Percentiles rank a stretch among this genome's conserved stretches.
Evolutionary conservation across 768 basidiomycete species (phyloP).

Genomic region (Cystobasidium tubakii): DNA sequence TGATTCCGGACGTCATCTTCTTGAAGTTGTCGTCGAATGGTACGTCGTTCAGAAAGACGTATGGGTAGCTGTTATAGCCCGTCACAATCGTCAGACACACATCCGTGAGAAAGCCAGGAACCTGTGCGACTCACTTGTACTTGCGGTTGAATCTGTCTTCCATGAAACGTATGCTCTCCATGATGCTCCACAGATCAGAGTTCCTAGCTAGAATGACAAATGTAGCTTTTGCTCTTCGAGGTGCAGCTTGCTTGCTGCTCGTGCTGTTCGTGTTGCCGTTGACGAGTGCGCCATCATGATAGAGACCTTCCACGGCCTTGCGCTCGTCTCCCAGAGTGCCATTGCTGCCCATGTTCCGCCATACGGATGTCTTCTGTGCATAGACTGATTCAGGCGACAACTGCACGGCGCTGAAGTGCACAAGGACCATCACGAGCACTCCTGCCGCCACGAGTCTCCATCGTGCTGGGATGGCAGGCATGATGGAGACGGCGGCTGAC

Average conservation of each 20-base stretch:
- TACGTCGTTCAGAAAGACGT: conserved; percentile 78
- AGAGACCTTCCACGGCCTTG: conserved; percentile 6
- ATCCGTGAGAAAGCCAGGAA: background rate
- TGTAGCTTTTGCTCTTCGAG: conserved; percentile 57
- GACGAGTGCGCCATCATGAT: background rate
- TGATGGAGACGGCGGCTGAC: background rate
- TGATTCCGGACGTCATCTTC: conserved; percentile 50
- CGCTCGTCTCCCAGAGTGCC: conserved; percentile 4
- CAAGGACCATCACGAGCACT: conserved; percentile 10
- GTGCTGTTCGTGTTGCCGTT: background rate
- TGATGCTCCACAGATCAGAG: conserved; percentile 58
- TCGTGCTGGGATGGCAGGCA: conserved; percentile 33
- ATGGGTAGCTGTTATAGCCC: conserved; percentile 60
- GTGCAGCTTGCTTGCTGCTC: background rate
- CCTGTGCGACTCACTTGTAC: conserved; percentile 44
- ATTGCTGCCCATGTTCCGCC: background rate
- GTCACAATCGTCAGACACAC: background rate
- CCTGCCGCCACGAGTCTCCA: conserved; percentile 15
- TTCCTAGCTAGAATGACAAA: conserved; percentile 74
- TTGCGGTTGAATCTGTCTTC: conserved; percentile 82
- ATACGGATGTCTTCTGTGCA: conserved; percentile 30
- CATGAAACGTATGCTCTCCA: conserved; percentile 66
- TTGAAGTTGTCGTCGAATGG: conserved; percentile 69
- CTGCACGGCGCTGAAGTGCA: conserved; percentile 18
- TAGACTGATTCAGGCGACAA: conserved; percentile 5